Evolutionary conservation across 176 grass and related monocot genomes (phyloP), one percentile per base, ranked within the genome.

Genomic region (Urochloa ruziziensis): DNA sequence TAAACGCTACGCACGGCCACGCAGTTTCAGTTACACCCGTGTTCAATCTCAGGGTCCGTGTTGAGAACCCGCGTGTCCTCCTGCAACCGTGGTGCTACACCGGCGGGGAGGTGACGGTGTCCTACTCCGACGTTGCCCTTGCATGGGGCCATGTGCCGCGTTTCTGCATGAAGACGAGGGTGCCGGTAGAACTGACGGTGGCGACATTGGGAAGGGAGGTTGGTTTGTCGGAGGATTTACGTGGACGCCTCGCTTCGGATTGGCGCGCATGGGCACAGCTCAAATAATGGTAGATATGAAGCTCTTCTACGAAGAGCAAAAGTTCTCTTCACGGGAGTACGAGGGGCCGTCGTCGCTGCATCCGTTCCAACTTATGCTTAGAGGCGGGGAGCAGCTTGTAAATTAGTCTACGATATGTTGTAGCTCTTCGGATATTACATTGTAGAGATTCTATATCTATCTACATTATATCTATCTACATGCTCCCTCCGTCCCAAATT

Each of bases 101-200:
- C 19, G 80, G 80, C 39, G 80, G 80, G 0, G 67, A 73, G 67
- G 80, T 62, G 4, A 29, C 72, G 0, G 80, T 82, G 0, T 82
- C 80, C 40, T 82, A 82, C 80, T 61, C 80, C 12, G 39, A 32
- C 2, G 67, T 73, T 9, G 44, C 16, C 9, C 71, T 74, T 12
- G 47, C 47, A 21, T 74, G 47, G 71, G 46, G 29, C 9, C 29
- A 13, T 6, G 48, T 54, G 29, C 47, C 71, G 29, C 71, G 48
- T 1, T 53, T 74, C 47, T 74, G 71, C 71, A 1, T 74, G 16
- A 10, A 53, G 67, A 42, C 12, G 18, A n/a, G 12, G 25, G 10
- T 18, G 2, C 34, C 49, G 5, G 24, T 24, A 7, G 67, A 70
- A 4, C 2, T 70, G 10, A 7, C 12, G 5, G 39, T 21, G 27